A percentile compares a stretch with the other conserved stretches of the same genome.
Conservation (phyloP, 345 rosid genomes). For the Acer saccharum region DNA sequence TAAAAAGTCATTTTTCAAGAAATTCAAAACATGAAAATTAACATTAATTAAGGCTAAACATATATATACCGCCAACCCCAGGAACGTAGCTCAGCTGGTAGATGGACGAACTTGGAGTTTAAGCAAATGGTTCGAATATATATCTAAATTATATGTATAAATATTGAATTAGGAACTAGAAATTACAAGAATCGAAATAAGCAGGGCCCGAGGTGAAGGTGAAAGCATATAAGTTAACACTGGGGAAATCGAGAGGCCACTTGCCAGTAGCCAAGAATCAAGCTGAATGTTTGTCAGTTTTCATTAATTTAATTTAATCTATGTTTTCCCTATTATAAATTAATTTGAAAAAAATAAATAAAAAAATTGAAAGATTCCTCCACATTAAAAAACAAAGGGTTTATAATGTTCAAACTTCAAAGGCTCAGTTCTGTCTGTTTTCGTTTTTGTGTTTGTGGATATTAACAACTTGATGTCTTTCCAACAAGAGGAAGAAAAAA, state of each 20-base stretch:
- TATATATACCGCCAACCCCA: too few relatives aligned
- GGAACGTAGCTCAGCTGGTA: too few relatives aligned
- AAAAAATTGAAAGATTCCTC: not conserved
- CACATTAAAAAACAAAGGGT: too few relatives aligned
- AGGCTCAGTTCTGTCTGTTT: not conserved
- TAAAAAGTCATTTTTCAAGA: too few relatives aligned
- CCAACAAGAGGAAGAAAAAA: not conserved
- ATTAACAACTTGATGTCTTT: not conserved
- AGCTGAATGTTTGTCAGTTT: constrained; percentile 49
- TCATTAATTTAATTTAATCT: not conserved
- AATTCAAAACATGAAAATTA: not conserved
- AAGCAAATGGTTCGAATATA: too few relatives aligned
- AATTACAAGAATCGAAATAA: not conserved
- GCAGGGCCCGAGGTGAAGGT: not conserved
- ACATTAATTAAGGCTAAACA: not conserved
- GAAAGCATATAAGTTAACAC: not conserved
- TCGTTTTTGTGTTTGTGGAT: not conserved
- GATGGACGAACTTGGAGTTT: too few relatives aligned
- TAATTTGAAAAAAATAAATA: too few relatives aligned
- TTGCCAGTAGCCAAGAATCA: constrained; percentile 29
- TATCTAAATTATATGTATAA: too few relatives aligned
- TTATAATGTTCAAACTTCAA: too few relatives aligned
- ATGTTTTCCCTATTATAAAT: not conserved
- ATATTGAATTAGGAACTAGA: too few relatives aligned
- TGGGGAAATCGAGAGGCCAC: constrained; percentile 6